These are phyloP conservation scores for Cruciata laevipes DNA, from an alignment of 257 asterid species.

Conservation along the genomic window DNA sequence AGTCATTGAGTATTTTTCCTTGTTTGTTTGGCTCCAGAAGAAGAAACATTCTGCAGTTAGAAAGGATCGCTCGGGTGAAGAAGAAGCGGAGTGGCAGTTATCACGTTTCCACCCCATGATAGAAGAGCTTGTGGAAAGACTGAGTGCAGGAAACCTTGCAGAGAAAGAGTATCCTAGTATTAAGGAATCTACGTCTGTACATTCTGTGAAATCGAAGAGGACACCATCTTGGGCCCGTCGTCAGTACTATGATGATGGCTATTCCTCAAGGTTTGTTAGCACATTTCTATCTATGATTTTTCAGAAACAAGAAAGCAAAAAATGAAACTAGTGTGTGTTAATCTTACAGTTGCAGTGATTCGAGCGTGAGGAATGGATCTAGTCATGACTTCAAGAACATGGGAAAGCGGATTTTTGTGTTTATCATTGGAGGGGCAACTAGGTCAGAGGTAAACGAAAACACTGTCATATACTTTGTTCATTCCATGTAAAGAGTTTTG, in stretches of 20 bases:
- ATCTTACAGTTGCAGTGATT: constrained; percentile 56
- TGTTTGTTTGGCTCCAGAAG: constrained; percentile 44
- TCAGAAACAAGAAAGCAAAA: background rate
- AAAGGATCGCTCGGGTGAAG: constrained; percentile 82
- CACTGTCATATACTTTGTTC: background rate
- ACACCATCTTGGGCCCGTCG: constrained; percentile 98
- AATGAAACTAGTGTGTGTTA: background rate
- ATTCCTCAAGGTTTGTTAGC: constrained; percentile 61
- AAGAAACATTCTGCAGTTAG: constrained; percentile 57
- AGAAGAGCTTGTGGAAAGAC: constrained; percentile 88
- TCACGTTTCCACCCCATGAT: constrained; percentile 94
- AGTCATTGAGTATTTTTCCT: constrained; percentile 12
- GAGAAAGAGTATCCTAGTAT: constrained; percentile 83
- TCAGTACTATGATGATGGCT: constrained; percentile 89
- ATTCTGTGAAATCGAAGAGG: constrained; percentile 90
- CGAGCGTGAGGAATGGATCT: constrained; percentile 77
- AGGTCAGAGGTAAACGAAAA: constrained; percentile 72
- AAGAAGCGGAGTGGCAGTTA: constrained; percentile 59
- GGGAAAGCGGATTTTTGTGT: constrained; percentile 94
- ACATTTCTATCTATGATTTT: background rate
- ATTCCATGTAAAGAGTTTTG: no score
- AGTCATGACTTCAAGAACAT: constrained; percentile 78
- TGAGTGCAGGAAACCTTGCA: constrained; percentile 74
- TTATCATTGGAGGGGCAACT: constrained; percentile 97
- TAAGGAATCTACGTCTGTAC: constrained; percentile 95